Percentiles rank a stretch among this genome's conserved stretches.
phyloP scores from a whole-genome alignment of 805 yeast genomes.

The Pichia rugopelliculosa region DNA sequence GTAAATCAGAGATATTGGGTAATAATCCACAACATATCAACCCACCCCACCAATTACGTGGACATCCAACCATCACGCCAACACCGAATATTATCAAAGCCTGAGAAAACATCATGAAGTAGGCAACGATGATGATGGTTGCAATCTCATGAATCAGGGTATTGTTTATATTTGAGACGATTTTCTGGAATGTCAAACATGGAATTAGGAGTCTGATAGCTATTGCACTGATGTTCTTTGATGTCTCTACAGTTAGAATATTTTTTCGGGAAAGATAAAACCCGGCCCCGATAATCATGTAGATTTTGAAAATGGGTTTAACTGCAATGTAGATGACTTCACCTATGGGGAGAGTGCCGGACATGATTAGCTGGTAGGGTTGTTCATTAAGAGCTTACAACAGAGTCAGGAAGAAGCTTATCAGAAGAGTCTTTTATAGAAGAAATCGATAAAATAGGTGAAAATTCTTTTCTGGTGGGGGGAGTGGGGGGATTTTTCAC shows the following conservation, averaged over 20 bases:
- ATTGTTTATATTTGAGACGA: constrained; percentile 58
- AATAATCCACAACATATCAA: constrained; percentile 58
- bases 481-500: too few relatives aligned
- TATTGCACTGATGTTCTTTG: constrained; percentile 62
- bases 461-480: too few relatives aligned
- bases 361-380: neutral
- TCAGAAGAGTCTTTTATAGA: too few relatives aligned
- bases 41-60: constrained; percentile 74
- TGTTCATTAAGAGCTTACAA: neutral
- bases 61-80: constrained; percentile 50
- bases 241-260: constrained; percentile 59
- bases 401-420: neutral
- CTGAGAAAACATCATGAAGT: constrained; percentile 32
- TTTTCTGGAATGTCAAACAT: constrained; percentile 65
- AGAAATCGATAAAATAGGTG: too few relatives aligned
- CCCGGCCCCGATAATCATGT: constrained; percentile 64
- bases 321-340: constrained; percentile 68
- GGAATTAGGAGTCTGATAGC: constrained; percentile 70
- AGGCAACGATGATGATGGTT: constrained; percentile 44
- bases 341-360: constrained; percentile 35
- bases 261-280: constrained; percentile 54
- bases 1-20: constrained; percentile 76
- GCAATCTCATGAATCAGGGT: constrained; percentile 66
- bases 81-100: constrained; percentile 17
- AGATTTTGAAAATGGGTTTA: constrained; percentile 79